phyloP scores from a whole-genome alignment of 768 basidiomycete genomes.

The Xerocomus potaroensis region DNA sequence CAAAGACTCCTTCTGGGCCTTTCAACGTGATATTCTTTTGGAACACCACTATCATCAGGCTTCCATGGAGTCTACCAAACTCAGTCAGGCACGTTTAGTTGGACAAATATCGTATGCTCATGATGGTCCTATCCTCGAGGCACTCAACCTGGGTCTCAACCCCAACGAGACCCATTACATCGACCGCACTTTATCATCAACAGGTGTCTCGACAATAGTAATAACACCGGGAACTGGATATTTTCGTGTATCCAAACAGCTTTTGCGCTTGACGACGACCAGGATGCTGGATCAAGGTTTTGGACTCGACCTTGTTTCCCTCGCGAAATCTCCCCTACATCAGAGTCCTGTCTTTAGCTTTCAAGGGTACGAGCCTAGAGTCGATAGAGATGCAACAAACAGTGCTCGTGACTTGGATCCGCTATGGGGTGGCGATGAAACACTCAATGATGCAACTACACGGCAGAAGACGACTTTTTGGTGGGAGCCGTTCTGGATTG shows the following conservation, averaged over 20 bases:
- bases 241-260: constrained; percentile 86
- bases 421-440: constrained; percentile 69
- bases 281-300: constrained; percentile 94
- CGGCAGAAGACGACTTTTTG: constrained; percentile 60
- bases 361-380: constrained; percentile 56
- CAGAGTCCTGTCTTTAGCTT: constrained; percentile 94
- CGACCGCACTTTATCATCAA: constrained; percentile 88
- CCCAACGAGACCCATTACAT: constrained; percentile 94
- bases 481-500: constrained; percentile 91
- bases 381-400: constrained; percentile 45
- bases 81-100: constrained; percentile 59
- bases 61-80: constrained; percentile 41
- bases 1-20: constrained; percentile 86
- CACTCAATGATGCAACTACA: constrained; percentile 30
- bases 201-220: constrained; percentile 77
- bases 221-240: constrained; percentile 94
- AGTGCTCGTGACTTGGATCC: constrained; percentile 56
- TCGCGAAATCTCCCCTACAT: constrained; percentile 90
- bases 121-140: constrained; percentile 94
- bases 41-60: constrained; percentile 86
- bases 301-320: constrained; percentile 78
- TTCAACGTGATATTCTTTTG: constrained; percentile 86
- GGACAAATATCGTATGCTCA: constrained; percentile 83
- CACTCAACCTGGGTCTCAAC: constrained; percentile 87
- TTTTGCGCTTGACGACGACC: constrained; percentile 88